These are phyloP conservation scores for Asterionellopsis glacialis DNA, from an alignment of 108 stramenopile genomes.

Conservation along the genomic window DNA sequence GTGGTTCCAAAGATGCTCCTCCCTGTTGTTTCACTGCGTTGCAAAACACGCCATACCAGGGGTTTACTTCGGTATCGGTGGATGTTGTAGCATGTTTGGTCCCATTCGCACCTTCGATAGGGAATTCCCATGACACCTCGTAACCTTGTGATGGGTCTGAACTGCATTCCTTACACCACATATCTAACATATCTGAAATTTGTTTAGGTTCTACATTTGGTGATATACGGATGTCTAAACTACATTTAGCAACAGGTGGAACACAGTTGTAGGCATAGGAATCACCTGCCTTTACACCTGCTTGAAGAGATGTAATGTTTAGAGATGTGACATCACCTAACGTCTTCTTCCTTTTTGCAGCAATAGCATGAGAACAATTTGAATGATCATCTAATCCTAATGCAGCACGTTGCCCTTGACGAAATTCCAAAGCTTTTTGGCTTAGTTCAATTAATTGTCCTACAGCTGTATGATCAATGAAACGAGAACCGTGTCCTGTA, in stretches of 20 bases:
- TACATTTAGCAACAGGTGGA: conserved; percentile 81
- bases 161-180: conserved; percentile 88
- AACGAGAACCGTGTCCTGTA: conserved; percentile 94
- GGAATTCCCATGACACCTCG: conserved; percentile 74
- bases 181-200: conserved; percentile 78
- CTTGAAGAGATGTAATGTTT: conserved; percentile 91
- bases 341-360: conserved; percentile 54
- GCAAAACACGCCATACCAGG: conserved; percentile 87
- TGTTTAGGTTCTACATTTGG: conserved; percentile 77
- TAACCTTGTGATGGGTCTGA: conserved; percentile 31
- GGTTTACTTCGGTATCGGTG: conserved; percentile 74
- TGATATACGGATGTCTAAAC: conserved; percentile 92
- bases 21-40: conserved; percentile 61
- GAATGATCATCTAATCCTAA: conserved; percentile 55
- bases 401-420: conserved; percentile 75
- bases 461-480: conserved; percentile 92
- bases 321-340: conserved; percentile 94
- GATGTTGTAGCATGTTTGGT: conserved; percentile 46
- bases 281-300: conserved; percentile 80
- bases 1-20: conserved; percentile 61
- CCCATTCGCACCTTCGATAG: conserved; percentile 28
- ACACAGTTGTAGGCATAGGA: conserved; percentile 85
- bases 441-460: conserved; percentile 86
- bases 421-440: conserved; percentile 82
- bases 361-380: conserved; percentile 74